A percentile compares a stretch with the other conserved stretches of the same genome.
These are phyloP conservation scores for Tuctoria greenei DNA, from an alignment of 176 grass and related monocot genomes.

Conservation along the genomic window DNA sequence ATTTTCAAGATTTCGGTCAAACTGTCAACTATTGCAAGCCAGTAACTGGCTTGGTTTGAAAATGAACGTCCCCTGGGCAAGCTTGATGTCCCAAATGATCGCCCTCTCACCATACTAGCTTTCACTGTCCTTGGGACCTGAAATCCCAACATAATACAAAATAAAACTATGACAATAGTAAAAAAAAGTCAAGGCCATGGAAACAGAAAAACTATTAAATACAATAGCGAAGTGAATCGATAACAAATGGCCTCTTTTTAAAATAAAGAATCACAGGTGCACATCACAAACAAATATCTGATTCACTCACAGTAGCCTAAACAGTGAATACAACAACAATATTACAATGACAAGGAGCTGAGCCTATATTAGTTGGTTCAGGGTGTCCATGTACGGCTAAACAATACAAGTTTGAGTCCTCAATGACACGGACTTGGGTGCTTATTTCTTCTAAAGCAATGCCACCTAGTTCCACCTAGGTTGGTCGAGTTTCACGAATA, in stretches of 20 bases:
- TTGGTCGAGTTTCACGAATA: neutral
- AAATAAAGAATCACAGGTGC: neutral
- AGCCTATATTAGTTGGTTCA: no score
- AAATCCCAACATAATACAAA: constrained; percentile 32
- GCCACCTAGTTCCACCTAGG: neutral
- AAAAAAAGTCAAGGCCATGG: neutral
- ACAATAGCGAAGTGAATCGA: constrained; percentile 26
- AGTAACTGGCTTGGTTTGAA: constrained; percentile 72
- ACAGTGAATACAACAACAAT: neutral
- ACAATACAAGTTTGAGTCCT: no score
- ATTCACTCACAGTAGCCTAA: neutral
- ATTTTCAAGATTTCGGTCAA: constrained; percentile 63
- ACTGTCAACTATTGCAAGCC: constrained; percentile 66
- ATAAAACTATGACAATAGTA: constrained; percentile 1
- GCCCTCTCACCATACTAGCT: constrained; percentile 79
- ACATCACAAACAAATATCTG: constrained; percentile 16
- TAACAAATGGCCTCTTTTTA: neutral
- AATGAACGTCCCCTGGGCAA: constrained; percentile 61
- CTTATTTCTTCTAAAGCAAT: neutral
- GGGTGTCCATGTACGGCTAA: no score
- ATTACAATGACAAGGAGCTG: neutral
- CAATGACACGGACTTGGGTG: no score
- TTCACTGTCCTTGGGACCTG: constrained; percentile 78
- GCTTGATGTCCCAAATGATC: constrained; percentile 67
- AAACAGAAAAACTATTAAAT: constrained; percentile 9